Percentiles rank a stretch among this genome's conserved stretches.
Conservation (phyloP, 2,329 filamentous ascomycete species). For the Akanthomyces uredinophilus region DNA sequence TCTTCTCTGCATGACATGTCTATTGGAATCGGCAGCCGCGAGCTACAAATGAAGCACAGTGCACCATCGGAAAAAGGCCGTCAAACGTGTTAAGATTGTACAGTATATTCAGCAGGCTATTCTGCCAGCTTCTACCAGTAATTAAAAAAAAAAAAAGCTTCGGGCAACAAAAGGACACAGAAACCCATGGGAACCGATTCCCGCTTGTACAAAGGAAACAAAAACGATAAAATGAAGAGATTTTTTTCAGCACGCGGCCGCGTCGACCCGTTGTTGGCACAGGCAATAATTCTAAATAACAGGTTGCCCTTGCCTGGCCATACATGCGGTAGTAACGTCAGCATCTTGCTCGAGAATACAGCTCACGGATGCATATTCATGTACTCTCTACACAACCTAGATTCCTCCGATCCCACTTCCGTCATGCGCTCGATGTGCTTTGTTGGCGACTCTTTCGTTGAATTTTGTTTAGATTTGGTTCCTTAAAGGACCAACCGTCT, state of each 20-base stretch:
- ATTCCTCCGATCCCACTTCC: background rate
- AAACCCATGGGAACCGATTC: background rate
- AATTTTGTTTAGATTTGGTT: background rate
- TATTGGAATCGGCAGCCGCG: too few relatives aligned
- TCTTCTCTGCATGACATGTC: background rate
- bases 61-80: too few relatives aligned
- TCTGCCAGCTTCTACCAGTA: background rate
- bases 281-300: conserved; percentile 9
- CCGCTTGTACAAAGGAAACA: background rate
- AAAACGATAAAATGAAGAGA: background rate
- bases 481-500: conserved; percentile 18
- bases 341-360: background rate
- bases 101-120: background rate
- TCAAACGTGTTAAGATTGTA: background rate
- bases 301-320: background rate
- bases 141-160: background rate
- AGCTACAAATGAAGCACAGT: too few relatives aligned
- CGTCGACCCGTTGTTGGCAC: background rate
- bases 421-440: background rate
- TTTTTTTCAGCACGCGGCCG: background rate
- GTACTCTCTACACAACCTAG: background rate
- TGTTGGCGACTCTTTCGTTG: background rate
- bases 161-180: background rate
- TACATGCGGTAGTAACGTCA: background rate
- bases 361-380: background rate